Evolutionary conservation across 2,329 filamentous ascomycete species (phyloP).

Genomic region (Fusarium floridanum): DNA sequence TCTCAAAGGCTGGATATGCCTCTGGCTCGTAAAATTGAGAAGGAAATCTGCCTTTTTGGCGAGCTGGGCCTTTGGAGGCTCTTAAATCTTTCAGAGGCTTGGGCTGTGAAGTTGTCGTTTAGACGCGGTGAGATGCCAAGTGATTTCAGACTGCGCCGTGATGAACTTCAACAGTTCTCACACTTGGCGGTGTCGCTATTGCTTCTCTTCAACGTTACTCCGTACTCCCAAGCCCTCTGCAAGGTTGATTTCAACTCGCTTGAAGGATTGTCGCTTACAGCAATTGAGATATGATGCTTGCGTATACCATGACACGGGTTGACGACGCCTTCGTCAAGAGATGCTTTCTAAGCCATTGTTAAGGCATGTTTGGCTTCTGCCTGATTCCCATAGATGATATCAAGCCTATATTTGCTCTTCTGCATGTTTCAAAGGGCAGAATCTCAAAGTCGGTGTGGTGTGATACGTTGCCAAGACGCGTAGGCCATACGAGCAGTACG

Average conservation of each 20-base stretch:
- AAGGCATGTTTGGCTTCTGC: neutral
- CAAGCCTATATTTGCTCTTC: neutral
- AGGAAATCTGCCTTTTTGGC: conserved; percentile 7
- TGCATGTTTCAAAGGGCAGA: neutral
- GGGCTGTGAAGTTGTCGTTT: neutral
- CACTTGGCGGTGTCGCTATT: neutral
- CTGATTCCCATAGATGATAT: neutral
- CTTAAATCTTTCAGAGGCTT: neutral
- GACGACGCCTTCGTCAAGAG: neutral
- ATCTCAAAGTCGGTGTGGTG: neutral
- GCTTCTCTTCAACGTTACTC: neutral
- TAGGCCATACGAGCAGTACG: conserved; percentile 1
- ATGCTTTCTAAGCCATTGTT: neutral
- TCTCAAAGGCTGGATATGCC: neutral
- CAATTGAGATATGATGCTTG: neutral
- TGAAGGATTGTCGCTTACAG: neutral
- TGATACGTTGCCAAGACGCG: neutral
- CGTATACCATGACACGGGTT: conserved; percentile 14
- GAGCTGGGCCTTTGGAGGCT: neutral
- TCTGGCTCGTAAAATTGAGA: neutral
- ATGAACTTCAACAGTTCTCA: neutral
- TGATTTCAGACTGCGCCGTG: neutral
- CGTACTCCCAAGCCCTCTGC: neutral
- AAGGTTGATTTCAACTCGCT: neutral
- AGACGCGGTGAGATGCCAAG: neutral